A percentile compares a stretch with the other conserved stretches of the same genome.
phyloP scores from a whole-genome alignment of 2,329 filamentous ascomycete genomes.

The Clonostachys rhizophaga region DNA sequence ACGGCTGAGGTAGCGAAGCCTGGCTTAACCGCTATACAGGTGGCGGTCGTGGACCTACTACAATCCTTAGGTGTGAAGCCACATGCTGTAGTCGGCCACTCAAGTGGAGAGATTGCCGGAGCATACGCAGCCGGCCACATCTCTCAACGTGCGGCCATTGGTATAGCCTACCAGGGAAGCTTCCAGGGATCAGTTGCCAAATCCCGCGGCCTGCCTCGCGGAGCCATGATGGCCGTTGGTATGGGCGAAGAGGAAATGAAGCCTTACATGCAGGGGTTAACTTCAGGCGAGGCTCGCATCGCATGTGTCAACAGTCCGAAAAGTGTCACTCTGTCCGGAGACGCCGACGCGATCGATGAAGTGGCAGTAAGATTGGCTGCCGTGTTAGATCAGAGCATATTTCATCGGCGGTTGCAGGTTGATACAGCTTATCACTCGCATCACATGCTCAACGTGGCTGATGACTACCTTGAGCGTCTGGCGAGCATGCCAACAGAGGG shows the following conservation, averaged over 20 bases:
- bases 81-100: slow-evolving; percentile 35
- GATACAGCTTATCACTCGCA: slow-evolving; percentile 10
- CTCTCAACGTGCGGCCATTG: slow-evolving; percentile 36
- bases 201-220: slow-evolving; percentile 20
- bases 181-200: slow-evolving; percentile 33
- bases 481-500: neutral
- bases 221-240: slow-evolving; percentile 53
- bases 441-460: slow-evolving; percentile 9
- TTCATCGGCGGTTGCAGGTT: slow-evolving; percentile 6
- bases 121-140: slow-evolving; percentile 38
- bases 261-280: neutral
- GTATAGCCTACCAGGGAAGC: slow-evolving; percentile 44
- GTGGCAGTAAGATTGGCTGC: slow-evolving; percentile 1
- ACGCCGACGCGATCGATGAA: slow-evolving; percentile 4
- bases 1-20: slow-evolving; percentile 38
- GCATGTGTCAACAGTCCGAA: slow-evolving; percentile 8
- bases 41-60: slow-evolving; percentile 38
- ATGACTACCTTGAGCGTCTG: slow-evolving; percentile 9
- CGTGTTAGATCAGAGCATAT: slow-evolving; percentile 1
- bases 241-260: slow-evolving; percentile 20
- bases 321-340: slow-evolving; percentile 5
- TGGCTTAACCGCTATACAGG: slow-evolving; percentile 38
- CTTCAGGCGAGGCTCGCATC: neutral
- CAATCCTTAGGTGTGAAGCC: slow-evolving; percentile 35
- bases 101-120: slow-evolving; percentile 41